Base-by-base conservation (phyloP, 2,329 filamentous ascomycete species). In the Grosmannia serpens region DNA sequence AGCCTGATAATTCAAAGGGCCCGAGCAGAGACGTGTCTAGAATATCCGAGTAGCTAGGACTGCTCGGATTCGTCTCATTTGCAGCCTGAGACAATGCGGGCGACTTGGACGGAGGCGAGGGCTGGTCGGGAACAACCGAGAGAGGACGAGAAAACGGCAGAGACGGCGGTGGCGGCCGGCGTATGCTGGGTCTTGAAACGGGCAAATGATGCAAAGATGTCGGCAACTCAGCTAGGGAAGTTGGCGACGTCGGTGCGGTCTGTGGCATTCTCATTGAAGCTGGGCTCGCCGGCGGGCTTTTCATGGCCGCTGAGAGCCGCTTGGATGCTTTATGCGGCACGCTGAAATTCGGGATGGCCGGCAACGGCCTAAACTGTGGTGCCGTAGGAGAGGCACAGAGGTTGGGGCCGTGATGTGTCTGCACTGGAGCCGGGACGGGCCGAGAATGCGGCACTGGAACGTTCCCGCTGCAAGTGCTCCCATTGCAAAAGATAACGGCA, bases 101-200 rank as follows among this genome's bases (percentile, higher is more conserved):
- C 7, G 65, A 63, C 15, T 67, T 63, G 33, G 65, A 61, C 60
- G 64, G 38, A 1, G 77, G 77, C 0, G 79, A 80, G 0, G 78
- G 78, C 52, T 80, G 75, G 59, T 83, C 80, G 56, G 76, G 68
- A 2, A 83, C 78, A 53, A 80, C 75, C 1, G 80, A 83, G 11
- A 83, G 68, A 1, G 79, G 78, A 7, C 79, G 73, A 1, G 78
- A 74, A 60, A 77, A 73, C 29, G 73, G 68, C 46, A 82, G 67
- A 0, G 75, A 71, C 1, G 77, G 75, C 2, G 79, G 77, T 2
- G 77, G 74, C 20, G 70, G 69, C 9, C 57, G 53, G 2, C 58
- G 60, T 3, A 26, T 52, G 44, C 54, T 41, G 44, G 71, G 73
- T 53, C 73, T 52, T 59, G 62, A 33, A 3, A n/a, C 10, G 3